These are phyloP conservation scores for Saccharomyces pastorianus DNA, from an alignment of 1,139 yeast species.

Conservation along the genomic window DNA sequence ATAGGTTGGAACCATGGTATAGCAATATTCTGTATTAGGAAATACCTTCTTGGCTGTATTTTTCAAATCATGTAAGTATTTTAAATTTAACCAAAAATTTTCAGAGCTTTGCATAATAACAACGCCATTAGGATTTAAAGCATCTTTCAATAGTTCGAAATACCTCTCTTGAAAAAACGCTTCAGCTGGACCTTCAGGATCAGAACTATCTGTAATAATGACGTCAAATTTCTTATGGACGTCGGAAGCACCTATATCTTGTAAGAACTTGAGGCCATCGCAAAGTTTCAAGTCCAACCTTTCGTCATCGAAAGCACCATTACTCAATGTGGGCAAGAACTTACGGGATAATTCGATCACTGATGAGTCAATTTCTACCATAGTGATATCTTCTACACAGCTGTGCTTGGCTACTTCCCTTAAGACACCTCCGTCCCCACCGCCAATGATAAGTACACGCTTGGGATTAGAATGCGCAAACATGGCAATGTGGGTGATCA, in stretches of 20 bases:
- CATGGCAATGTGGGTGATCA: slow-evolving; percentile 84
- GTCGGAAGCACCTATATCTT: slow-evolving; percentile 34
- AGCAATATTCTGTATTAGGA: slow-evolving; percentile 67
- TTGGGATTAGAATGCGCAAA: slow-evolving; percentile 83
- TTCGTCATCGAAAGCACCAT: slow-evolving; percentile 53
- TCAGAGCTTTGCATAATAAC: slow-evolving; percentile 90
- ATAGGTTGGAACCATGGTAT: slow-evolving; percentile 88
- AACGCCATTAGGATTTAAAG: slow-evolving; percentile 65
- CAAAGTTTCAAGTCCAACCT: slow-evolving; percentile 67
- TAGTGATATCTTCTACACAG: slow-evolving; percentile 57
- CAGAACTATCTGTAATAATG: slow-evolving; percentile 91
- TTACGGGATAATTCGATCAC: slow-evolving; percentile 70
- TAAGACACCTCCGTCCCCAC: slow-evolving; percentile 94
- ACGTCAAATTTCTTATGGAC: slow-evolving; percentile 56
- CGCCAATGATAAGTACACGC: slow-evolving; percentile 83
- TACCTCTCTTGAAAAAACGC: slow-evolving; percentile 80
- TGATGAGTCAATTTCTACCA: slow-evolving; percentile 86
- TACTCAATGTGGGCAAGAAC: slow-evolving; percentile 76
- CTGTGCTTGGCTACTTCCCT: slow-evolving; percentile 85
- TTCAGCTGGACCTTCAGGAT: slow-evolving; percentile 98
- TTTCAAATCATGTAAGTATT: slow-evolving; percentile 53
- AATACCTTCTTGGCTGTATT: slow-evolving; percentile 63
- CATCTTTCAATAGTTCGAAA: slow-evolving; percentile 61
- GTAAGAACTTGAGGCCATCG: slow-evolving; percentile 82
- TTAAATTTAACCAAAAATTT: slow-evolving; percentile 81